phyloP scores from a whole-genome alignment of 257 asterid species.

The Cynanchum wilfordii region DNA sequence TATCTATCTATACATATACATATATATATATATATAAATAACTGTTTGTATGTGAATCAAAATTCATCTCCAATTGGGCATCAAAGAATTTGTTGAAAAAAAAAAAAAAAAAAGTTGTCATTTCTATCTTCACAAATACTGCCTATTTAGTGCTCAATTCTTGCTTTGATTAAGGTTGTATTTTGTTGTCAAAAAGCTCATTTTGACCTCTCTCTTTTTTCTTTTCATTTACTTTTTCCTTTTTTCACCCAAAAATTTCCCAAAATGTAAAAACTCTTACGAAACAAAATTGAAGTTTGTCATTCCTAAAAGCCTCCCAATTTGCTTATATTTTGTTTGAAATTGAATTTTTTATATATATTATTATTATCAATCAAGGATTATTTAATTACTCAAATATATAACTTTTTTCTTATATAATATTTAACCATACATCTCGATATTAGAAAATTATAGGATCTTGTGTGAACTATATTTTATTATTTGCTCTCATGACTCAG shows the following conservation, averaged over 20 bases:
- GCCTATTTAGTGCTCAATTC: background rate
- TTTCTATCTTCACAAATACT: background rate
- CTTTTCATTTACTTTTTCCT: background rate
- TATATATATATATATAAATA: no score
- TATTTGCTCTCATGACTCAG: no score
- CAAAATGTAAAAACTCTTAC: background rate
- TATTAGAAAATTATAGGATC: no score
- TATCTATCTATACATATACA: no score
- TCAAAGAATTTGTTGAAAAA: conserved; percentile 1
- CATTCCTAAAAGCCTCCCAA: background rate
- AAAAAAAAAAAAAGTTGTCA: conserved; percentile 5
- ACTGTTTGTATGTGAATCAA: background rate
- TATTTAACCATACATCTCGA: no score
- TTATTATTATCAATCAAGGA: no score
- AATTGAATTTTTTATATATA: no score
- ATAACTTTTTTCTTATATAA: no score
- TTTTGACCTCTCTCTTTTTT: no score
- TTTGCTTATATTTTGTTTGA: background rate
- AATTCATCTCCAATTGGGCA: conserved; percentile 5
- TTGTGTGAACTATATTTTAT: no score
- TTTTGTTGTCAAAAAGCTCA: background rate
- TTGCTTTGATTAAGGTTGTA: background rate
- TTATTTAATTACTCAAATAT: background rate
- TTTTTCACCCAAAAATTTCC: background rate
- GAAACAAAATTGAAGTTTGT: background rate